Base-by-base conservation (phyloP, 1,284 basidiomycete species). In the Marasmius tenuissimus region DNA sequence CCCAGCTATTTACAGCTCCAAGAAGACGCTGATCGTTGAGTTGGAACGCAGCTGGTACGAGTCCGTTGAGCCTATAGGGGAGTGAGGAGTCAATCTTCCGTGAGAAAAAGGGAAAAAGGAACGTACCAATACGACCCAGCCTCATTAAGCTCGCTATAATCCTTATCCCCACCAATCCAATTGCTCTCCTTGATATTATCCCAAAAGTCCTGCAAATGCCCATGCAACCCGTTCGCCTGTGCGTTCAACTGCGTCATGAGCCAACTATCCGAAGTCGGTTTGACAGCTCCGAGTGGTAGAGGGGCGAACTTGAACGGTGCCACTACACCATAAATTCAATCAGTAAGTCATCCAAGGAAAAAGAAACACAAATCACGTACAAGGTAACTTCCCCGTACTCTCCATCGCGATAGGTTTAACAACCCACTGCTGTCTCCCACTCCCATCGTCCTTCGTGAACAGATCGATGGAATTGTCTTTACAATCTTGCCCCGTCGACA, bases 361-460 rank as follows among this genome's bases (percentile, higher is more conserved):
- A 5, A n/a, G 20, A 47, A n/a, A 47, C 8, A 47, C 8, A n/a
- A 47, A 8, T 7, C 16, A 47, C 45, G 8, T 20, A 47, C 45
- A 47, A 47, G 45, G 45, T 14, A 47, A 47, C 45, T 47, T 47
- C 16, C 45, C 45, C 16, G n/a, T n/a, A n/a, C 11, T 47, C 45
- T 14, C 45, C 45, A n/a, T 18, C 16, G 16, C 45, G 20, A 47
- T 20, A 47, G 45, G 45, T n/a, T 10, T 47, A 47, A 47, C 45
- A 10, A 47, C 45, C 45, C 45, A 58, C 45, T 58, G 57, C 40
- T 58, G 57, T 42, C 57, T 58, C 40, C 57, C 57, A 48, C 10
- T 14, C 22, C 40, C 57, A 58, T 58, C 57, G 33, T 58, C 57
- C 11, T 14, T 27, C 20, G 57, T 22, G 49, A 38, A 58, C 7